Evolutionary conservation across 2,329 filamentous ascomycete species (phyloP).

Genomic region (Alternaria brassicicola): DNA sequence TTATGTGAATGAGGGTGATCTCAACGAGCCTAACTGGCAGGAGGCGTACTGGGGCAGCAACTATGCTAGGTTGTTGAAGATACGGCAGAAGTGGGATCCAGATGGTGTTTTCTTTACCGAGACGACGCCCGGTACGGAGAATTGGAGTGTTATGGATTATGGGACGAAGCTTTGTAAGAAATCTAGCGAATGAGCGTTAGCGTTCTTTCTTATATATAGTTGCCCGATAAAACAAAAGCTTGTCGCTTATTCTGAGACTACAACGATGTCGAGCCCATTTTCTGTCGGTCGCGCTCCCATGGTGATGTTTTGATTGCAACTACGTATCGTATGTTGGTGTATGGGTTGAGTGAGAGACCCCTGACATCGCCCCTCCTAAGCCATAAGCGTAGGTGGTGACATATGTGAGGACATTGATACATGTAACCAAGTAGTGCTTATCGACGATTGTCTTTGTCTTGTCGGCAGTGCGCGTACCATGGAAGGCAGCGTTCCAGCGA

Average conservation of each 20-base stretch:
- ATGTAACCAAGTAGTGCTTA: neutral
- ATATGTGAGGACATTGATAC: neutral
- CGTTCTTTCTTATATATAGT: neutral
- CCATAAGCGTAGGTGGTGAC: neutral
- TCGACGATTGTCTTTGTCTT: neutral
- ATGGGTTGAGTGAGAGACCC: neutral
- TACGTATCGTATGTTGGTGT: neutral
- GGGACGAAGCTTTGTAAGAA: slow-evolving; percentile 46
- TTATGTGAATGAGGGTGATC: slow-evolving; percentile 47
- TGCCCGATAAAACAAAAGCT: no score
- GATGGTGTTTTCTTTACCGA: slow-evolving; percentile 44
- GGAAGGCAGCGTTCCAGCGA: neutral
- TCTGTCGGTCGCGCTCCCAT: neutral
- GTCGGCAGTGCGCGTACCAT: neutral
- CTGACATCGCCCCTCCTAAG: neutral
- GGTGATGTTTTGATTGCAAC: neutral
- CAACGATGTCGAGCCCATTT: neutral
- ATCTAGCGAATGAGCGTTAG: slow-evolving; percentile 1
- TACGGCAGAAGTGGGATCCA: slow-evolving; percentile 44
- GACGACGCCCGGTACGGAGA: slow-evolving; percentile 45
- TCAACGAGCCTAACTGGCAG: slow-evolving; percentile 48
- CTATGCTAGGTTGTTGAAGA: slow-evolving; percentile 38
- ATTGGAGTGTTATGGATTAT: slow-evolving; percentile 43
- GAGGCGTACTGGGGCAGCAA: slow-evolving; percentile 45
- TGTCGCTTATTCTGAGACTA: neutral